These are phyloP conservation scores for Nidula microcarpa DNA, from an alignment of 768 basidiomycete genomes.

Conservation along the genomic window DNA sequence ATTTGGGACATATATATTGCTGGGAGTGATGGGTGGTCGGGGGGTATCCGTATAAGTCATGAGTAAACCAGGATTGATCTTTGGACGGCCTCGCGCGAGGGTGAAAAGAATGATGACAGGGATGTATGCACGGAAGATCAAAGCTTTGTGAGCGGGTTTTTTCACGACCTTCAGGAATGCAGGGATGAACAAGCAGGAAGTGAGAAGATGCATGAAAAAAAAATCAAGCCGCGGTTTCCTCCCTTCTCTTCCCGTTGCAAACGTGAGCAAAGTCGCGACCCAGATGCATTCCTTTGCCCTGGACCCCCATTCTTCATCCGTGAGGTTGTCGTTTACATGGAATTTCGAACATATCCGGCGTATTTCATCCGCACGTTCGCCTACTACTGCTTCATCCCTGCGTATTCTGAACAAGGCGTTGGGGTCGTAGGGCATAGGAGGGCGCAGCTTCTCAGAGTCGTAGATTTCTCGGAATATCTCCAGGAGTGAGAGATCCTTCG, in stretches of 20 bases:
- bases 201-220: constrained; percentile 60
- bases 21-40: constrained; percentile 25
- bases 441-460: constrained; percentile 43
- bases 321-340: constrained; percentile 26
- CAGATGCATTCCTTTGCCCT: constrained; percentile 51
- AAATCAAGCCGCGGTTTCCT: constrained; percentile 50
- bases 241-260: constrained; percentile 41
- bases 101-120: constrained; percentile 28
- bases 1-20: constrained; percentile 5
- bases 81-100: constrained; percentile 47
- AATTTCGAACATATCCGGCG: constrained; percentile 37
- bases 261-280: constrained; percentile 42
- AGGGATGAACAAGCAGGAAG: constrained; percentile 46
- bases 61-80: constrained; percentile 41
- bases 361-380: constrained; percentile 42
- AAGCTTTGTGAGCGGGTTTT: constrained; percentile 33
- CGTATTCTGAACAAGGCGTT: constrained; percentile 35
- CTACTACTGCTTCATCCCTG: constrained; percentile 23
- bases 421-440: constrained; percentile 50
- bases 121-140: constrained; percentile 41
- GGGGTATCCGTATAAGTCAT: constrained; percentile 43
- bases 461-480: constrained; percentile 49
- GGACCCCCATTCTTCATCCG: constrained; percentile 28
- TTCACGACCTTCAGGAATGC: constrained; percentile 31
- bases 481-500: constrained; percentile 36